Percentiles rank a stretch among this genome's conserved stretches.
These are phyloP conservation scores for Austroboletus rostrupii DNA, from an alignment of 1,284 basidiomycete genomes.

Conservation along the genomic window DNA sequence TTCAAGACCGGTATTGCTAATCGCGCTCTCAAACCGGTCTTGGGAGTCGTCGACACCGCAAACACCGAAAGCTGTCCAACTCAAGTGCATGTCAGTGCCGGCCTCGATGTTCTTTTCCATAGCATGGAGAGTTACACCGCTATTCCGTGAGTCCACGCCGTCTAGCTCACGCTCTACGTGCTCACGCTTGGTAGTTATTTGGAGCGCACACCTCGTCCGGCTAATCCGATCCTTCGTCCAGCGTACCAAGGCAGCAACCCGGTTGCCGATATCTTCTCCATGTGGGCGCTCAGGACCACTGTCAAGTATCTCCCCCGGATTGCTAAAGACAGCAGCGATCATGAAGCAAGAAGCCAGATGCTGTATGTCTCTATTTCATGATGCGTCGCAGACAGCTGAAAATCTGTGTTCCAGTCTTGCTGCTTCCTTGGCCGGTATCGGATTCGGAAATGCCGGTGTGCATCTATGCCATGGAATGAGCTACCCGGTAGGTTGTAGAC, in stretches of 20 bases:
- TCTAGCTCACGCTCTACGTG: background rate
- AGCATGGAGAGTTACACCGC: slow-evolving; percentile 92
- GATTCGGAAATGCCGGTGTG: slow-evolving; percentile 93
- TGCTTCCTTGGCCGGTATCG: slow-evolving; percentile 91
- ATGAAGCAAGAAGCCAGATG: slow-evolving; percentile 89
- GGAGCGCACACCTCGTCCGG: slow-evolving; percentile 84
- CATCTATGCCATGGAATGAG: slow-evolving; percentile 88
- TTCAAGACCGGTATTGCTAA: slow-evolving; percentile 98
- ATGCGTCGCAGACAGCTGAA: background rate
- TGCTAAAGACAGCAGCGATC: slow-evolving; percentile 74
- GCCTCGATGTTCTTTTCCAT: slow-evolving; percentile 93
- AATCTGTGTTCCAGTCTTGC: slow-evolving; percentile 53
- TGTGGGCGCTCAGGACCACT: slow-evolving; percentile 91
- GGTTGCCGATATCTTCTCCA: slow-evolving; percentile 92
- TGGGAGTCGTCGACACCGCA: slow-evolving; percentile 78
- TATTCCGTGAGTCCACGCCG: slow-evolving; percentile 58
- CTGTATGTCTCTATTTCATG: slow-evolving; percentile 48
- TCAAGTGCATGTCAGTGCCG: slow-evolving; percentile 86
- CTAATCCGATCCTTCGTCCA: slow-evolving; percentile 86
- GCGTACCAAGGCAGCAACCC: slow-evolving; percentile 97
- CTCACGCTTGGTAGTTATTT: slow-evolving; percentile 57
- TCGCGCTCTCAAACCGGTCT: slow-evolving; percentile 83
- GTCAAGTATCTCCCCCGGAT: slow-evolving; percentile 89
- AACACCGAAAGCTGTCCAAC: slow-evolving; percentile 85
- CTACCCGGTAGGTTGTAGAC: slow-evolving; percentile 56